A percentile compares a stretch with the other conserved stretches of the same genome.
phyloP scores from a whole-genome alignment of 1,284 basidiomycete species.

The Cryptococcus sp. region DNA sequence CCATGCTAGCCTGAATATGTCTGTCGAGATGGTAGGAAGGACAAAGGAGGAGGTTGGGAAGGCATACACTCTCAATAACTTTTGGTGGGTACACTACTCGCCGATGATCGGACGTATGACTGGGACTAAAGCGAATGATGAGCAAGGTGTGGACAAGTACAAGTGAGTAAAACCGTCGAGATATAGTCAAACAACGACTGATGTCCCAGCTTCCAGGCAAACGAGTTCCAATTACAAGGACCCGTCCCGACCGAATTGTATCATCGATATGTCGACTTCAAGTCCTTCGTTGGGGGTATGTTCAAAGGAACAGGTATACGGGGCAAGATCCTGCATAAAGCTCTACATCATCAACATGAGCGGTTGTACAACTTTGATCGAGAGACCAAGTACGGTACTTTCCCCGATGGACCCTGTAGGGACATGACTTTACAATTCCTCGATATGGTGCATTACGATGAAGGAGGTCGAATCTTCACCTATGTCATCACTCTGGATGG shows the following conservation, averaged over 20 bases:
- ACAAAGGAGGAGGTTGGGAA: conserved; percentile 45
- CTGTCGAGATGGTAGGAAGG: conserved; percentile 47
- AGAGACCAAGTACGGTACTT: conserved; percentile 46
- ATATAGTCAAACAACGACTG: not conserved
- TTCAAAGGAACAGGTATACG: conserved; percentile 47
- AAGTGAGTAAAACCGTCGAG: conserved; percentile 23
- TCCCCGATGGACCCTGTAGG: conserved; percentile 25
- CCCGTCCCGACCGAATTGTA: conserved; percentile 51
- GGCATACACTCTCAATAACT: conserved; percentile 50
- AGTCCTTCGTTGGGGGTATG: conserved; percentile 50
- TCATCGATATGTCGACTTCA: conserved; percentile 53
- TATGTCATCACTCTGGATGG: conserved; percentile 53
- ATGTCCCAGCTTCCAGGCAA: conserved; percentile 49
- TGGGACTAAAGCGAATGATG: conserved; percentile 27
- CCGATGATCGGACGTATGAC: conserved; percentile 39
- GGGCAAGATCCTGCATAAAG: conserved; percentile 48
- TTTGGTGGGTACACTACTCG: conserved; percentile 43
- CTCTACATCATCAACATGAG: conserved; percentile 51
- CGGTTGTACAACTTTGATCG: conserved; percentile 51
- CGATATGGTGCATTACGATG: conserved; percentile 50
- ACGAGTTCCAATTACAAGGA: conserved; percentile 51
- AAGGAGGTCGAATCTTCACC: conserved; percentile 51
- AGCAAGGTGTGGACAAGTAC: conserved; percentile 23
- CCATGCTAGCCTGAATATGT: conserved; percentile 27
- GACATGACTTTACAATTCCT: conserved; percentile 50